Evolutionary conservation across 768 basidiomycete species (phyloP).

Genomic region (Jaapia argillacea): DNA sequence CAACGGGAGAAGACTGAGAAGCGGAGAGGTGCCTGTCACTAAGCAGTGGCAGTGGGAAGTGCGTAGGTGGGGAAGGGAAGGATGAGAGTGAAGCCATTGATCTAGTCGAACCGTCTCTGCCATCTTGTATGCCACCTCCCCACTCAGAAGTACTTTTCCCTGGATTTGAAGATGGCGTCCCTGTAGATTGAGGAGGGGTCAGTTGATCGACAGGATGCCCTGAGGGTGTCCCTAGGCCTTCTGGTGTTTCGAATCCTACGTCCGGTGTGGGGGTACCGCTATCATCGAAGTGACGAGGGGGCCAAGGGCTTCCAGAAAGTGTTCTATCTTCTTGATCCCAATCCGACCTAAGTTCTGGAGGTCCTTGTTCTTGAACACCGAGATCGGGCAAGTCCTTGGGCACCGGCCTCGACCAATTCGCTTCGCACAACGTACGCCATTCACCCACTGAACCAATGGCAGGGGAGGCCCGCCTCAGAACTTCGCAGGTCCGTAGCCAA

Average conservation of each 20-base stretch:
- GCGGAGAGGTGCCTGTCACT: too few species aligned
- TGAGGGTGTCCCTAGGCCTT: neutral
- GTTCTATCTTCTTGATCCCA: too few species aligned
- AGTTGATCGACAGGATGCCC: neutral
- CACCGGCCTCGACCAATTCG: conserved; percentile 49
- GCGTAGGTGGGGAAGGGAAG: conserved; percentile 65
- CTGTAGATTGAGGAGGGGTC: neutral
- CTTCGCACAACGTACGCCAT: conserved; percentile 69
- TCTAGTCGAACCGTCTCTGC: conserved; percentile 14
- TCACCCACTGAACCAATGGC: conserved; percentile 62
- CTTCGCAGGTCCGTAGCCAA: conserved; percentile 66
- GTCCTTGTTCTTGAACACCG: conserved; percentile 6
- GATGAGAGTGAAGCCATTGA: conserved; percentile 56
- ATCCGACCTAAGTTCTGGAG: too few species aligned
- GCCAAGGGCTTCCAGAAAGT: too few species aligned
- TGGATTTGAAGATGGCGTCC: neutral
- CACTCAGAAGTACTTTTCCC: neutral
- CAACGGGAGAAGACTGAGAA: too few species aligned
- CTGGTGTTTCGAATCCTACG: neutral
- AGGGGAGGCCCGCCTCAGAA: conserved; percentile 56
- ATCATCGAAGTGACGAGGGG: too few species aligned
- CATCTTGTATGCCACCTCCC: conserved; percentile 4
- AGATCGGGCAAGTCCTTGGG: conserved; percentile 33
- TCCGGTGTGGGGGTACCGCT: too few species aligned
- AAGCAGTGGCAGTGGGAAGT: conserved; percentile 53